Evolutionary conservation across 176 grass and related monocot genomes (phyloP), one percentile per base, ranked within the genome.

Genomic region (Oryza glaberrima): DNA sequence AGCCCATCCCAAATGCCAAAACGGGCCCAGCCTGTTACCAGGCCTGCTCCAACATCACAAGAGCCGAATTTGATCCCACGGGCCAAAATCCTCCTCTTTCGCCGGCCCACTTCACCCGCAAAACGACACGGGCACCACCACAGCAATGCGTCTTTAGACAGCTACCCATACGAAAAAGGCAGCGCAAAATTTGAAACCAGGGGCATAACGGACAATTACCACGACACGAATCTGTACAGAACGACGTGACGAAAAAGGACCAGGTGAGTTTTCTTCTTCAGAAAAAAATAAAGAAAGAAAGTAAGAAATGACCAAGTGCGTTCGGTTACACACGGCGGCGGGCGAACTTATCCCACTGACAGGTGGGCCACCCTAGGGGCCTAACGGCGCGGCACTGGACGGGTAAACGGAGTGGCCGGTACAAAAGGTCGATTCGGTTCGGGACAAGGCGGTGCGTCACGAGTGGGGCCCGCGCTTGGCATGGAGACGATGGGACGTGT

Each of bases 391-490:
- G 32, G 1, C 1, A 0, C 12, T 3, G 9, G 30, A 8, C 30
- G 77, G 84, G 77, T 87, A 69, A 11, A 1, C 0, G 0, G 2
- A 9, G 0, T 22, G 19, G 7, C 26, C 0, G 25, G 86, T 88
- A 26, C 35, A 48, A 70, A 75, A 14, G 20, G 19, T 16, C 30
- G 19, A 7, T 3, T 19, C 51, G 16, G 30, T 7, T 5, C 65
- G 41, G 13, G 79, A 45, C 72, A 73, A 26, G 19, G 71, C 67
- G 19, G 52, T 83, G 56, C 56, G 86, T 88, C 86, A 88, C 80
- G 67, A 51, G 72, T 49, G 65, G 65, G 65, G 5, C 79, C 40
- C 3, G 7, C 40, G 48, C 43, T 17, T 17, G 43, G 58, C 19
- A 13, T 3, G 3, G 3, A 0, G 3, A 0, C 11, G 47, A 3